phyloP scores from a whole-genome alignment of 164 flowering plant genomes.

The Aristolochia californica region DNA sequence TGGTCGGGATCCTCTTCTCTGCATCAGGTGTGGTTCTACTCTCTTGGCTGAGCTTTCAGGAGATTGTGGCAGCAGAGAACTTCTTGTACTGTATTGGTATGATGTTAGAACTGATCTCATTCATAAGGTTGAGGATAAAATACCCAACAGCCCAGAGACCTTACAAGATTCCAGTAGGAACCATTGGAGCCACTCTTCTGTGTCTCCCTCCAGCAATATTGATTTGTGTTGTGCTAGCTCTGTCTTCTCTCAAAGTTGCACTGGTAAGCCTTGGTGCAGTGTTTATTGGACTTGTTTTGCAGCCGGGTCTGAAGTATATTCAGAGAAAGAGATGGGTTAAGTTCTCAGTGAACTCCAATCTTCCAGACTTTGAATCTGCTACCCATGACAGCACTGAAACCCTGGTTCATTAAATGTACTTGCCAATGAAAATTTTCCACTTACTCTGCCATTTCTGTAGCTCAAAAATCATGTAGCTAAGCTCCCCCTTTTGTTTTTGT shows the following conservation, averaged over 20 bases:
- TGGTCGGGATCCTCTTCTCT: constrained; percentile 42
- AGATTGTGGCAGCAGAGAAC: constrained; percentile 48
- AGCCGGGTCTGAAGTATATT: constrained; percentile 26
- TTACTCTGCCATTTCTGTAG: no score
- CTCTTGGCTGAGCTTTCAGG: constrained; percentile 51
- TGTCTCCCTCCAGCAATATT: constrained; percentile 42
- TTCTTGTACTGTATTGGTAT: constrained; percentile 49
- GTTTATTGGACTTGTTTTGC: constrained; percentile 32
- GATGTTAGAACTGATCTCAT: constrained; percentile 45
- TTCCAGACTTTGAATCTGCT: constrained; percentile 23
- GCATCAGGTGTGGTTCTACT: constrained; percentile 42
- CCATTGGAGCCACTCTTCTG: constrained; percentile 31
- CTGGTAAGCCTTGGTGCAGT: constrained; percentile 29
- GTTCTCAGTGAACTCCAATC: constrained; percentile 42
- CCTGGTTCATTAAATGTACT: no score
- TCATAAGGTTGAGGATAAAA: constrained; percentile 34
- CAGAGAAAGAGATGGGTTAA: constrained; percentile 35
- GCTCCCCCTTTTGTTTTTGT: no score
- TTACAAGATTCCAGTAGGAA: constrained; percentile 43
- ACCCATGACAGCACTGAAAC: constrained; percentile 5
- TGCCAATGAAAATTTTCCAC: no score
- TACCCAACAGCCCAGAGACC: constrained; percentile 37
- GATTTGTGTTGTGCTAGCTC: constrained; percentile 32
- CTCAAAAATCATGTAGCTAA: no score
- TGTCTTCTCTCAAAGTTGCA: constrained; percentile 30